Conservation (phyloP, 768 basidiomycete species). For the Xanthoconium purpureum region DNA sequence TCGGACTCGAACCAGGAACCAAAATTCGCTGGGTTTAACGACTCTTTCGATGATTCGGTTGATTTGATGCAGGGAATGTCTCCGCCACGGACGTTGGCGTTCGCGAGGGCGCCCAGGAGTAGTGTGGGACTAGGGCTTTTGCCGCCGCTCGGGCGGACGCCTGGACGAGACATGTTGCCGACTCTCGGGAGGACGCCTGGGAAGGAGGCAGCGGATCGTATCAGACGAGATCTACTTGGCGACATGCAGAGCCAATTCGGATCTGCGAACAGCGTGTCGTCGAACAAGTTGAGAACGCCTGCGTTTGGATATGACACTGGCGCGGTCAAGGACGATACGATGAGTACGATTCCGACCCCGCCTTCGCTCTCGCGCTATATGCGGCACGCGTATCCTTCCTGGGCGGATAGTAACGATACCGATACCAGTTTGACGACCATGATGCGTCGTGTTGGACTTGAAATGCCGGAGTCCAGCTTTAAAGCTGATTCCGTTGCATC, state of each 20-base stretch:
- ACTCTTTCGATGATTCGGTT: slow-evolving; percentile 38
- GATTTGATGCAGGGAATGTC: slow-evolving; percentile 44
- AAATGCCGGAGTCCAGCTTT: slow-evolving; percentile 35
- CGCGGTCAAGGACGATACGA: slow-evolving; percentile 48
- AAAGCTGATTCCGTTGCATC: slow-evolving; percentile 15
- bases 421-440: slow-evolving; percentile 67
- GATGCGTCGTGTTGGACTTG: slow-evolving; percentile 60
- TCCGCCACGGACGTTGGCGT: slow-evolving; percentile 54
- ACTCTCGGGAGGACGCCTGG: slow-evolving; percentile 62
- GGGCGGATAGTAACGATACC: slow-evolving; percentile 43
- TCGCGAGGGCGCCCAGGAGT: slow-evolving; percentile 40
- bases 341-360: slow-evolving; percentile 67
- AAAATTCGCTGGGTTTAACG: slow-evolving; percentile 33
- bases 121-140: slow-evolving; percentile 32
- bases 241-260: slow-evolving; percentile 42
- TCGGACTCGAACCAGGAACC: slow-evolving; percentile 43
- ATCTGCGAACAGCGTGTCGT: slow-evolving; percentile 9
- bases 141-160: slow-evolving; percentile 55
- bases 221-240: slow-evolving; percentile 61
- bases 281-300: slow-evolving; percentile 27
- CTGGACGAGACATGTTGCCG: slow-evolving; percentile 50
- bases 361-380: slow-evolving; percentile 70
- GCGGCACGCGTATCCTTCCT: slow-evolving; percentile 36
- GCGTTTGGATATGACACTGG: slow-evolving; percentile 26
- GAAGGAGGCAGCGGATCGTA: slow-evolving; percentile 67